These are phyloP conservation scores for Urochloa ruziziensis DNA, from an alignment of 176 grass and related monocot genomes.

Conservation along the genomic window DNA sequence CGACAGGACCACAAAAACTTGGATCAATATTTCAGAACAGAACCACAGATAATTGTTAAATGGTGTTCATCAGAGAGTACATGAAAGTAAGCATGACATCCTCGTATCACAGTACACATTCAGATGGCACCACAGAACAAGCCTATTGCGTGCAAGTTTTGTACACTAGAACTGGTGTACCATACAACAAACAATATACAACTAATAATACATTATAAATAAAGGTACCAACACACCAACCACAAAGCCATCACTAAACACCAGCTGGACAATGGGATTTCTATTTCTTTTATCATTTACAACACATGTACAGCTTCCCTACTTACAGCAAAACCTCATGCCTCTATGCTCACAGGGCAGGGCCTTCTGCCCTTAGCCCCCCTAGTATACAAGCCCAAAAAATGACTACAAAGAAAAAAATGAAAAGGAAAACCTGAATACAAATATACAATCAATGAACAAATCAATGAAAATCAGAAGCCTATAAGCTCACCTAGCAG, in stretches of 20 bases:
- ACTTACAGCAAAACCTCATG: constrained; percentile 34
- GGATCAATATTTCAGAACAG: background rate
- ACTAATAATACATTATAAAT: background rate
- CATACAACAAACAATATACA: background rate
- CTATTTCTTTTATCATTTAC: constrained; percentile 42
- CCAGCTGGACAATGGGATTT: constrained; percentile 11
- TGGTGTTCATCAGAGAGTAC: background rate
- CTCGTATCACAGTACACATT: background rate
- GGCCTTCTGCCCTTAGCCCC: constrained; percentile 40
- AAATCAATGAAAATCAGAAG: constrained; percentile 57
- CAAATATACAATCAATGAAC: constrained; percentile 56
- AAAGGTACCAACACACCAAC: background rate
- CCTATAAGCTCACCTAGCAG: constrained; percentile 47
- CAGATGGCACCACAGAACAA: background rate
- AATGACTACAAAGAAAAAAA: constrained; percentile 15
- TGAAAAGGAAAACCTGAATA: constrained; percentile 25
- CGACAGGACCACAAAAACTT: too few relatives aligned
- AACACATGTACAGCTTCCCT: constrained; percentile 49
- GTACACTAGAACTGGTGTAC: background rate
- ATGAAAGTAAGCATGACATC: background rate
- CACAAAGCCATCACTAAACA: constrained; percentile 10
- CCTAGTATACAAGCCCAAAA: constrained; percentile 44
- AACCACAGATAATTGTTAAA: background rate
- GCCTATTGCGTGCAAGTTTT: background rate
- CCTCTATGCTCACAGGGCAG: constrained; percentile 28